These are phyloP conservation scores for Fusarium nisikadoi DNA, from an alignment of 2,329 filamentous ascomycete species.

Conservation along the genomic window DNA sequence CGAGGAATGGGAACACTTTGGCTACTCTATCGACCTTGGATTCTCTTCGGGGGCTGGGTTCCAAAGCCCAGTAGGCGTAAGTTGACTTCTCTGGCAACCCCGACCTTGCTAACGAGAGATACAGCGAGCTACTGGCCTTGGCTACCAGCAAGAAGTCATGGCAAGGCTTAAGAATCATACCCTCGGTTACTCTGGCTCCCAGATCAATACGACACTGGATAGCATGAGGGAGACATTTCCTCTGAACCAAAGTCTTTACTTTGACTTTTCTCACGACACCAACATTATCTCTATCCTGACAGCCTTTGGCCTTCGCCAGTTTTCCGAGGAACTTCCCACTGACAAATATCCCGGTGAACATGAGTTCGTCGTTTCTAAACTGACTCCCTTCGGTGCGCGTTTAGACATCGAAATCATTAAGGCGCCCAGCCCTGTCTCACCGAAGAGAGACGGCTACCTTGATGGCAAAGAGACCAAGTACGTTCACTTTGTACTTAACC, in stretches of 20 bases:
- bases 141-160: constrained; percentile 77
- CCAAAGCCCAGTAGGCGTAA: constrained; percentile 69
- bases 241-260: constrained; percentile 76
- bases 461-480: constrained; percentile 70
- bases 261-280: constrained; percentile 83
- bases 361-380: constrained; percentile 72
- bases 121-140: constrained; percentile 75
- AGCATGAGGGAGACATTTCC: constrained; percentile 76
- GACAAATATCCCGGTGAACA: constrained; percentile 65
- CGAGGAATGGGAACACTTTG: constrained; percentile 77
- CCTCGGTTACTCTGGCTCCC: constrained; percentile 65
- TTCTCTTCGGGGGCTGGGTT: constrained; percentile 73
- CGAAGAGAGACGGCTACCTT: constrained; percentile 64
- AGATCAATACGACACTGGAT: constrained; percentile 77
- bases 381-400: constrained; percentile 77
- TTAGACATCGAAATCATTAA: constrained; percentile 80
- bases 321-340: constrained; percentile 67
- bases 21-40: constrained; percentile 74
- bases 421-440: constrained; percentile 70
- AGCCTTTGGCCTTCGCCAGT: constrained; percentile 78
- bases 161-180: constrained; percentile 76
- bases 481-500: constrained; percentile 79
- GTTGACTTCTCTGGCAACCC: constrained; percentile 32
- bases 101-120: neutral
- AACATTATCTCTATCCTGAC: constrained; percentile 77